Evolutionary conservation across 2,329 filamentous ascomycete species (phyloP), one percentile per base, ranked within the genome.

Genomic region (Zalaria obscura): DNA sequence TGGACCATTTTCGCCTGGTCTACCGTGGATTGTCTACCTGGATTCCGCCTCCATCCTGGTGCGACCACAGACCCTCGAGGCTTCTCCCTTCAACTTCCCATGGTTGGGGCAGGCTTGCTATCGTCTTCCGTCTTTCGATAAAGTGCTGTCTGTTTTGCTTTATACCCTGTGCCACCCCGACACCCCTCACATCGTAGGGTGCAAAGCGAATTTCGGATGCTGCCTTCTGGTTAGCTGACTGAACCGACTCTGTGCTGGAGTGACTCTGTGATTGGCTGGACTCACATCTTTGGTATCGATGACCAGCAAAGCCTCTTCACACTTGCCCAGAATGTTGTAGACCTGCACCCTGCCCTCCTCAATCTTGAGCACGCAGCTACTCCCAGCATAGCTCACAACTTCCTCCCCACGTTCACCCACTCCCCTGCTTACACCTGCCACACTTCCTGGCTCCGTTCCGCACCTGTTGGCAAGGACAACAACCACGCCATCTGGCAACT

Each of bases 391-490:
- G 0, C 75, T 44, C 39, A 55, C 52, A 38, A 55, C 52, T 11
- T 48, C 44, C 42, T 54, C 48, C 2, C 54, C 52, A 41, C 55
- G 50, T 40, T 58, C 54, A 36, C 51, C 48, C 36, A 53, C 45
- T 8, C 44, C 47, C 34, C 44, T 41, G 18, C 43, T 48, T 33
- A 48, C 44, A 8, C 45, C 41, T 27, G 31, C 40, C 5, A 46
- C 36, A 27, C 25, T 36, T 8, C 46, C 42, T 38, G 50, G 50
- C 39, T 89, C 84, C 1, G 63, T 66, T 0, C 83, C 84, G 27
- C 70, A 73, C 3, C 83, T 69, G 54, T 91, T 89, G 36, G 75
- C 76, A 47, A 87, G 71, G 0, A 88, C 68, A 0, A 88, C 66
- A 32, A 83, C 74, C 11, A 81, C 69, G 43, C 84, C 79, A 0